Conservation (phyloP, 345 rosid species). For the Nephelium lappaceum region DNA sequence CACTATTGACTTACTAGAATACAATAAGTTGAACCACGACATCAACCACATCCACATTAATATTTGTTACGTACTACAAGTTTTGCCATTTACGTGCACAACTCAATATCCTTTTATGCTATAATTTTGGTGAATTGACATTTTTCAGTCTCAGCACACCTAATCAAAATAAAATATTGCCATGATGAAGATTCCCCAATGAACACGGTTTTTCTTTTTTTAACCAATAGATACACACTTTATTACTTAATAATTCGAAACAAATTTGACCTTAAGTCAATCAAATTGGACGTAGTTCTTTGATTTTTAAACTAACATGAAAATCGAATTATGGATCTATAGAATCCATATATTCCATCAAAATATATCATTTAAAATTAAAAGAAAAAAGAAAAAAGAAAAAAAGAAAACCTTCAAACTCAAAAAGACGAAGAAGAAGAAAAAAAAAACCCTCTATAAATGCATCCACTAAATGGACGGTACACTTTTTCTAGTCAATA, state of each 20-base stretch:
- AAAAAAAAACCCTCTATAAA: too few species aligned
- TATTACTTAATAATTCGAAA: background rate
- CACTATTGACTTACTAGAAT: background rate
- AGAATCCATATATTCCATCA: too few species aligned
- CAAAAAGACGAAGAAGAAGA: too few species aligned
- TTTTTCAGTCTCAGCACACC: background rate
- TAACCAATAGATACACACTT: background rate
- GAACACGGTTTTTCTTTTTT: background rate
- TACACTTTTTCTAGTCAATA: too few species aligned
- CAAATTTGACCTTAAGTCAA: background rate
- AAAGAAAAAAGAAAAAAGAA: too few species aligned
- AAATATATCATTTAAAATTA: too few species aligned
- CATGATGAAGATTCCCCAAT: background rate
- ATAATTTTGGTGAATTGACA: background rate
- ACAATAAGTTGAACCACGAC: slow-evolving; percentile 17
- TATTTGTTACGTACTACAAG: background rate
- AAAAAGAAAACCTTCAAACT: too few species aligned
- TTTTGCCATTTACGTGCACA: slow-evolving; percentile 24
- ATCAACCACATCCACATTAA: background rate
- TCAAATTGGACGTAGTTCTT: background rate
- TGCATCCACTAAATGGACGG: too few species aligned
- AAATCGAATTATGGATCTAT: too few species aligned
- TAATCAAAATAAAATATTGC: background rate
- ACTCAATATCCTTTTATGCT: slow-evolving; percentile 10
- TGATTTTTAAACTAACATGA: too few species aligned